Base-by-base conservation (phyloP, 2,329 filamentous ascomycete species). In the Didymella glomerata region DNA sequence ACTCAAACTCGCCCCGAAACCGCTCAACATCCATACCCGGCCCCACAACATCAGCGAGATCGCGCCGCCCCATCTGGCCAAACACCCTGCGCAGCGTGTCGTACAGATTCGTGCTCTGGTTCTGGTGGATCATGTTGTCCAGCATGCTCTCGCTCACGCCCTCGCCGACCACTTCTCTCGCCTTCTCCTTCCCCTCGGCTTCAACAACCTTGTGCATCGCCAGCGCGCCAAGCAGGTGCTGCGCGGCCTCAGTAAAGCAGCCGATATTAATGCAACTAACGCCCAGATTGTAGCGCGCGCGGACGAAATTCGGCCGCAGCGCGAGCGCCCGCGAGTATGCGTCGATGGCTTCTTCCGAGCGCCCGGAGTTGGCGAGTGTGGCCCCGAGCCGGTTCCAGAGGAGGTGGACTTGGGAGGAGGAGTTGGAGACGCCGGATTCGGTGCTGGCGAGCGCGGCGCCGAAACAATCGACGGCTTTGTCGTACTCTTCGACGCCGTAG, bases 381-480 rank as follows among this genome's bases (percentile, higher is more conserved):
- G 95, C 95, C 41, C 95, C 95, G 0, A 99, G 88, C 2, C 95
- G 88, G 82, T 99, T 99, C 95, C 95, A 99, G 28, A 99, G 88
- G 20, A 99, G 86, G 74, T 98, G 95, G 1, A 97, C 83, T 78
- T 97, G 93, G 71, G 90, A 89, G 69, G 88, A 87, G 63, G 92
- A 89, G 80, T 97, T 98, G 60, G 88, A 90, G 9, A 87, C 87
- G 58, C 95, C 95, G 34, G 88, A 85, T 78, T 97, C 93, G 0
- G 91, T 92, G 24, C 88, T 92, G 59, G 92, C 91, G 24, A 99
- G 86, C 0, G 96, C 94, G 0, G 94, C 89, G 55, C 90, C 91
- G 85, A 99, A 99, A 83, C 96, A 99, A 82, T 99, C 95, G 36
- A 99, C 94, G 0, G 95, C 95, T 81, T 99, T 99, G 76, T 95